These are phyloP conservation scores for Kluyveromyces dobzhanskii DNA, from an alignment of 805 yeast species.

Conservation along the genomic window DNA sequence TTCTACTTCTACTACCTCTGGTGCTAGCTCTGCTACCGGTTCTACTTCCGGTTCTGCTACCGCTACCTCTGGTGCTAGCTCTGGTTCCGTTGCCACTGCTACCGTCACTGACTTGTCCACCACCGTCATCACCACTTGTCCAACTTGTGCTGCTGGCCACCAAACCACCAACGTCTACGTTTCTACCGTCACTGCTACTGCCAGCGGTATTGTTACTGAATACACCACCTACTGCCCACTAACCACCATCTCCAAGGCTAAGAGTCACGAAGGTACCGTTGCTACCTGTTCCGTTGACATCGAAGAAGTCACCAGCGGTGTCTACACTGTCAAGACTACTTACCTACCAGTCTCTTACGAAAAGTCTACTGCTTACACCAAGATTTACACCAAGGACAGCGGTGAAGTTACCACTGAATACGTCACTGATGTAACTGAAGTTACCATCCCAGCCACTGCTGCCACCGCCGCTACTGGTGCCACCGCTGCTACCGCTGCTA, in stretches of 20 bases:
- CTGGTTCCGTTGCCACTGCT: background rate
- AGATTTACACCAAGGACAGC: too few relatives aligned
- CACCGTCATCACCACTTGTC: constrained; percentile 2
- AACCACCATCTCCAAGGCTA: background rate
- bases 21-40: background rate
- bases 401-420: background rate
- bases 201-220: constrained; percentile 20
- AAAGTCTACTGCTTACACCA: too few relatives aligned
- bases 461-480: background rate
- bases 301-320: constrained; percentile 8
- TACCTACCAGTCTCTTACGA: constrained; percentile 9
- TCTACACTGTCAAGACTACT: constrained; percentile 13
- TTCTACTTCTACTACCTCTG: background rate
- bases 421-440: background rate
- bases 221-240: constrained; percentile 18
- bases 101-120: constrained; percentile 2
- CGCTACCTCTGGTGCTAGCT: background rate
- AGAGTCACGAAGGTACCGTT: constrained; percentile 7
- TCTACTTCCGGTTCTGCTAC: background rate
- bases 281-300: constrained; percentile 9
- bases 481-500: background rate
- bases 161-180: constrained; percentile 13
- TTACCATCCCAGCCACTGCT: background rate
- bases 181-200: constrained; percentile 18
- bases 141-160: constrained; percentile 8